These are phyloP conservation scores for rapeseed (Brassica napus) DNA, from an alignment of 345 rosid species.

Conservation along the genomic window DNA sequence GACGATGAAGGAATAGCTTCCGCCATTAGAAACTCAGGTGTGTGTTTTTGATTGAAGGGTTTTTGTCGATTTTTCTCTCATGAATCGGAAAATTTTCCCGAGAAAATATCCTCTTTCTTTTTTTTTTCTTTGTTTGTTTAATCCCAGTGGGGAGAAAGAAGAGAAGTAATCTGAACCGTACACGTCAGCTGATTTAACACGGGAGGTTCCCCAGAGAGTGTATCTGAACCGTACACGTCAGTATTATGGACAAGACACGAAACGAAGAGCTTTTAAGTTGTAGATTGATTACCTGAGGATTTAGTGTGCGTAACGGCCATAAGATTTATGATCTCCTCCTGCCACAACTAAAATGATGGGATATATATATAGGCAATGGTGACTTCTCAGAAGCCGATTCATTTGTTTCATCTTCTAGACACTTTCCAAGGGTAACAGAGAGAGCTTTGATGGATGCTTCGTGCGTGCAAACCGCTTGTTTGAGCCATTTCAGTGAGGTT, in stretches of 20 bases:
- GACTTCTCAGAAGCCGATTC: no score
- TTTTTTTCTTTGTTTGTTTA: neutral
- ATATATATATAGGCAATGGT: no score
- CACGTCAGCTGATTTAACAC: constrained; percentile 19
- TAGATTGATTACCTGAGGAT: neutral
- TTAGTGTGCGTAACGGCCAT: neutral
- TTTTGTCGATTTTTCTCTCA: constrained; percentile 21
- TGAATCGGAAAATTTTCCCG: constrained; percentile 14
- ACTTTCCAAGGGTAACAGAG: no score
- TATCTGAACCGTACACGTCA: neutral
- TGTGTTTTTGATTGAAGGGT: neutral
- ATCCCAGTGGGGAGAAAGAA: neutral
- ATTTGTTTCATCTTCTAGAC: no score
- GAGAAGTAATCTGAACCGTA: constrained; percentile 28
- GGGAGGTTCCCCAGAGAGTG: neutral
- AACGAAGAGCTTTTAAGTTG: neutral
- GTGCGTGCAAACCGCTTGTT: no score
- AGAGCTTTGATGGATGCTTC: no score
- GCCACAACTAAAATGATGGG: neutral
- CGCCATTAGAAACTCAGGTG: constrained; percentile 40
- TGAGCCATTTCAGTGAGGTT: no score
- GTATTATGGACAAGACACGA: neutral
- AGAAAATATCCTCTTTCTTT: neutral
- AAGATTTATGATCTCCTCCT: neutral
- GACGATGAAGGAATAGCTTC: constrained; percentile 47